These are phyloP conservation scores for Brettanomyces bruxellensis DNA, from an alignment of 805 yeast genomes.

Conservation along the genomic window DNA sequence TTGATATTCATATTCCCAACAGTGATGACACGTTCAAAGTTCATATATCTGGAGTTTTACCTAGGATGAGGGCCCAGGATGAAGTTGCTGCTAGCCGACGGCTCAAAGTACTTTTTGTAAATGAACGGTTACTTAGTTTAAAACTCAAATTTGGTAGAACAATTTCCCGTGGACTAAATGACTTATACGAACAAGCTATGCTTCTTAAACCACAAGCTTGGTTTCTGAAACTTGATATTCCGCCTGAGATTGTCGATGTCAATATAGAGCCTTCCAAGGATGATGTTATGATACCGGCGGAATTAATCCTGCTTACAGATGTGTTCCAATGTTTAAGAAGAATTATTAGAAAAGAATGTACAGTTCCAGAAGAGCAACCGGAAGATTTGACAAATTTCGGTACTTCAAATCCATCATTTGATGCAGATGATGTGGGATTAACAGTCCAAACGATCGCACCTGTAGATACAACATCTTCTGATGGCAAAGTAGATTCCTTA, in stretches of 20 bases:
- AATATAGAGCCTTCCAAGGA: slow-evolving; percentile 38
- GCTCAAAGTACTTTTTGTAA: slow-evolving; percentile 25
- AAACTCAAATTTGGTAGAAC: slow-evolving; percentile 24
- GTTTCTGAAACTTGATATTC: slow-evolving; percentile 25
- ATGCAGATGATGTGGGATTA: too few species aligned
- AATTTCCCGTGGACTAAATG: slow-evolving; percentile 16
- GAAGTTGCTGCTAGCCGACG: slow-evolving; percentile 15
- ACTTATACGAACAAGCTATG: slow-evolving; percentile 15
- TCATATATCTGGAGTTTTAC: slow-evolving; percentile 19
- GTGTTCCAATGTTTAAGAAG: slow-evolving; percentile 3
- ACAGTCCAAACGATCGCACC: too few species aligned
- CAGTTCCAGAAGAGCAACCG: not conserved
- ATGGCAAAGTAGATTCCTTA: not conserved
- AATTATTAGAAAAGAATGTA: not conserved
- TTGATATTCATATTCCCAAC: not conserved
- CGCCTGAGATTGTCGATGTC: slow-evolving; percentile 21
- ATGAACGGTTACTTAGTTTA: slow-evolving; percentile 23
- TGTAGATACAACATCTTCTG: too few species aligned
- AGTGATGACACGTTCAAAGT: not conserved
- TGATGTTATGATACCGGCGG: slow-evolving; percentile 26
- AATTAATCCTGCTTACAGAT: slow-evolving; percentile 11
- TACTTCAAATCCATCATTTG: too few species aligned
- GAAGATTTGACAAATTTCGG: too few species aligned
- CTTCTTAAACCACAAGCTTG: slow-evolving; percentile 26
- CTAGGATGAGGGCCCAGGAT: slow-evolving; percentile 25